Evolutionary conservation across 495 filamentous ascomycete genomes (phyloP), one percentile per base, ranked within the genome.

Genomic region (Xylaria sp.): DNA sequence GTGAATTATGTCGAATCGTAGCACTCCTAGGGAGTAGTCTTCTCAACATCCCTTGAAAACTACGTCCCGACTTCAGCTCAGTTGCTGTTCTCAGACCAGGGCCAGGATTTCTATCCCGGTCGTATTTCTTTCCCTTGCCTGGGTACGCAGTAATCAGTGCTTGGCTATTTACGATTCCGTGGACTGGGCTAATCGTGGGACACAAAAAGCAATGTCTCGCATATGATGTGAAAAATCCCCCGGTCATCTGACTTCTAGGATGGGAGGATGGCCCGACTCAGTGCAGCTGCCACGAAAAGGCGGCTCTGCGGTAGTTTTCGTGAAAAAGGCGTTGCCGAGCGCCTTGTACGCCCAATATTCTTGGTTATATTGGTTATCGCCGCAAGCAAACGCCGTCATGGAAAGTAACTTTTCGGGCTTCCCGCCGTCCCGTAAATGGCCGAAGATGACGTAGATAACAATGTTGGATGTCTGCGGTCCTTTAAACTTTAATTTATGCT

Each of bases 401-500:
- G 40, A 55, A 19, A 17, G 52, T 7, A 55, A 17, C 50, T 15
- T 4, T 15, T 17, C 8, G 5, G 12, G 24, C 17, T 17, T 6
- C 52, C 3, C 52, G 26, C 4, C 5, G 7, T 58, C 26, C 57
- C 31, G 31, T 59, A 59, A 59, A 37, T 4, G 8, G 26, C 57
- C 57, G 57, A 40, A 3, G 3, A 59, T 59, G 57, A 59, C 33
- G 57, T 59, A 59, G 8, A 8, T 21, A 40, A 59, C 19, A 7
- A 7, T 21, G 19, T 35, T 12, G 11, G 8, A 59, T 58, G 37
- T 58, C 31, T 57, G 29, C 24, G 57, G 57, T 1, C 3, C 29
- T 59, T 37, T 37, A 55, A 55, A 55, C 52, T 26, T 55, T 55
- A 55, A 31, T 55, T 55, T 55, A 55, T 55, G 52, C 52, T 55